These are phyloP conservation scores for Musa acuminata DNA, from an alignment of 176 grass and related monocot genomes.

Conservation along the genomic window DNA sequence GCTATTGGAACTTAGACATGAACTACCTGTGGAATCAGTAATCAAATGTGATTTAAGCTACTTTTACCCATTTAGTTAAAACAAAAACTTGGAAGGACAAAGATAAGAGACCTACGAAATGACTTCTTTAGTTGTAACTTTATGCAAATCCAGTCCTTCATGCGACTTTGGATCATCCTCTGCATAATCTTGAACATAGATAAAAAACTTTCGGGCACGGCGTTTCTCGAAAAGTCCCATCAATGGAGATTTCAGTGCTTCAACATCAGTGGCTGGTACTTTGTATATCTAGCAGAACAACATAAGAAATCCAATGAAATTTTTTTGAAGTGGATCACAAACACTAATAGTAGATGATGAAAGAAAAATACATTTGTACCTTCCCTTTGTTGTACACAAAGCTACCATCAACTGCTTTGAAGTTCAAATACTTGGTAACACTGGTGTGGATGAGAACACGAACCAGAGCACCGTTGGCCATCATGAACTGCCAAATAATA, in stretches of 20 bases:
- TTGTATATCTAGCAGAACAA: conserved; percentile 66
- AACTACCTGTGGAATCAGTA: too few relatives aligned
- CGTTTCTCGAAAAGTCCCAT: conserved; percentile 97
- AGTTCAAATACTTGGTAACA: conserved; percentile 87
- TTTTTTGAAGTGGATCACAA: neutral
- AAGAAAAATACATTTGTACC: conserved; percentile 14
- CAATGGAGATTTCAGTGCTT: conserved; percentile 85
- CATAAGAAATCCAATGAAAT: neutral
- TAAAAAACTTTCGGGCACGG: conserved; percentile 83
- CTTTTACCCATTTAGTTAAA: neutral
- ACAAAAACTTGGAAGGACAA: conserved; percentile 8
- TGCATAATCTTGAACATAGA: conserved; percentile 93
- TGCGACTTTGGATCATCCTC: conserved; percentile 84
- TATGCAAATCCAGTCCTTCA: conserved; percentile 67
- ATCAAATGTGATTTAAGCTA: too few relatives aligned
- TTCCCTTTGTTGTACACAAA: conserved; percentile 94
- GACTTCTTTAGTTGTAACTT: conserved; percentile 76
- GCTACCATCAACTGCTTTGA: conserved; percentile 90
- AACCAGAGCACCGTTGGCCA: conserved; percentile 88
- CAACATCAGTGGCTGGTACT: conserved; percentile 84
- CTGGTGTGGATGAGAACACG: conserved; percentile 81
- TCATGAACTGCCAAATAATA: conserved; percentile 63
- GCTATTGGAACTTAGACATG: too few relatives aligned
- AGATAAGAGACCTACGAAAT: conserved; percentile 54
- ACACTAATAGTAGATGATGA: too few relatives aligned